A percentile compares a stretch with the other conserved stretches of the same genome.
Conservation (phyloP, 345 rosid genomes). For the Melastoma malabathricum region DNA sequence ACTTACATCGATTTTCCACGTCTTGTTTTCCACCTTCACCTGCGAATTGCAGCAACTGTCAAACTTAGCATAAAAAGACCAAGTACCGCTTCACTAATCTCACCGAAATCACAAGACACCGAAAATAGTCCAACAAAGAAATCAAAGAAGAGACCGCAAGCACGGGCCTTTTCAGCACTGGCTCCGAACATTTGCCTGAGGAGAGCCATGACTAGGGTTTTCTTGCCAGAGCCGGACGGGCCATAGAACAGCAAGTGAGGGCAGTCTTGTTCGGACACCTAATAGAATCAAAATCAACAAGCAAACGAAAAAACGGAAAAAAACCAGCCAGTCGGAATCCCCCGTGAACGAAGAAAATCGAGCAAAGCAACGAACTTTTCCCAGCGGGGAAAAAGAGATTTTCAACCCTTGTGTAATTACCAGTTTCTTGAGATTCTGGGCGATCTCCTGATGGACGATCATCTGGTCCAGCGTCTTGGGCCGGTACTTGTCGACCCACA, state of each 20-base stretch:
- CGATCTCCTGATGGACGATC: constrained; percentile 66
- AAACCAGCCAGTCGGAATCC: background rate
- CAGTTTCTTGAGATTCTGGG: constrained; percentile 79
- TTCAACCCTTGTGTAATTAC: constrained; percentile 16
- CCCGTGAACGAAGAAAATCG: background rate
- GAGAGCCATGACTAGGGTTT: constrained; percentile 95
- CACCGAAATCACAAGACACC: background rate
- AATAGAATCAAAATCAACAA: background rate
- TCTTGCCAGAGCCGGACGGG: constrained; percentile 94
- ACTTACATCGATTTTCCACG: constrained; percentile 87
- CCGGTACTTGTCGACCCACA: constrained; percentile 99
- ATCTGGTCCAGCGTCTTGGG: constrained; percentile 81
- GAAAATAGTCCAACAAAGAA: background rate
- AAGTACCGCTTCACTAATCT: background rate
- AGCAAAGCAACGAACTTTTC: background rate
- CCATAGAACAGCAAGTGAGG: constrained; percentile 98
- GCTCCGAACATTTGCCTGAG: constrained; percentile 74
- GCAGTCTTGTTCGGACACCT: constrained; percentile 92
- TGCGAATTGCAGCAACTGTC: constrained; percentile 20
- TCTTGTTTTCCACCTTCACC: constrained; percentile 91
- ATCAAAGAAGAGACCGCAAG: background rate
- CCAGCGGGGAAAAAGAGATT: background rate
- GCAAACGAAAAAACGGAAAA: background rate
- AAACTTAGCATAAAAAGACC: constrained; percentile 4
- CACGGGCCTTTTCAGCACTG: constrained; percentile 72